Conservation (phyloP, 176 grass and related monocot genomes). For the Cenchrus americanus region DNA sequence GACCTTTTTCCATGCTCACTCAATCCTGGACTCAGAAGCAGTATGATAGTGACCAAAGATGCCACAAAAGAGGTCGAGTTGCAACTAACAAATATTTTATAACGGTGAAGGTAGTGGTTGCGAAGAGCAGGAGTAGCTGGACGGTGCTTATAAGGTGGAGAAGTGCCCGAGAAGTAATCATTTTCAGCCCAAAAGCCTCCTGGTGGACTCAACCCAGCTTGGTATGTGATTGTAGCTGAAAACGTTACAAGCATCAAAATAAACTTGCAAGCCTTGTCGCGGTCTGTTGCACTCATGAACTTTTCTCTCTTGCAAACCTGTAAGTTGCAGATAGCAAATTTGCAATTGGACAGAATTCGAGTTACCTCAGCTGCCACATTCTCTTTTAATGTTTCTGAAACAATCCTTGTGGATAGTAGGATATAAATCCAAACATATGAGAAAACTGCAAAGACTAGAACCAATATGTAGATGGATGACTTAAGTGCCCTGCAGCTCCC, state of each 20-base stretch:
- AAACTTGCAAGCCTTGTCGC: conserved; percentile 41
- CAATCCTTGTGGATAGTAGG: conserved; percentile 14
- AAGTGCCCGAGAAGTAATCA: background rate
- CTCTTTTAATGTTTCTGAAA: background rate
- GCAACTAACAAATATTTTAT: conserved; percentile 22
- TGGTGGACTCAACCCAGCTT: conserved; percentile 50
- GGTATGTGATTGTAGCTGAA: conserved; percentile 52
- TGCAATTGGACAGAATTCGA: background rate
- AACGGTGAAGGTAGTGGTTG: background rate
- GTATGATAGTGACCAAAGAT: conserved; percentile 56
- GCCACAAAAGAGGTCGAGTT: conserved; percentile 48
- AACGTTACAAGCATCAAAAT: conserved; percentile 49
- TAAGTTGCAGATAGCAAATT: too few species aligned
- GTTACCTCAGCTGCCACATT: background rate
- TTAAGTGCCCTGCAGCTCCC: conserved; percentile 38
- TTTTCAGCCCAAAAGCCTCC: conserved; percentile 58
- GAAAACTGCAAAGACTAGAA: conserved; percentile 41
- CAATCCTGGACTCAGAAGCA: conserved; percentile 47
- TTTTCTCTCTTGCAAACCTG: too few species aligned
- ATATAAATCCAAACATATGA: conserved; percentile 35
- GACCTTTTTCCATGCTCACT: conserved; percentile 45
- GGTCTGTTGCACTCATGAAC: too few species aligned
- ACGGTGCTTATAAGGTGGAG: background rate
- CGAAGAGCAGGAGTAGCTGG: conserved; percentile 46
- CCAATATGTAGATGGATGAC: conserved; percentile 46